Base-by-base conservation (phyloP, 257 asterid genomes). In the Salvia splendens region DNA sequence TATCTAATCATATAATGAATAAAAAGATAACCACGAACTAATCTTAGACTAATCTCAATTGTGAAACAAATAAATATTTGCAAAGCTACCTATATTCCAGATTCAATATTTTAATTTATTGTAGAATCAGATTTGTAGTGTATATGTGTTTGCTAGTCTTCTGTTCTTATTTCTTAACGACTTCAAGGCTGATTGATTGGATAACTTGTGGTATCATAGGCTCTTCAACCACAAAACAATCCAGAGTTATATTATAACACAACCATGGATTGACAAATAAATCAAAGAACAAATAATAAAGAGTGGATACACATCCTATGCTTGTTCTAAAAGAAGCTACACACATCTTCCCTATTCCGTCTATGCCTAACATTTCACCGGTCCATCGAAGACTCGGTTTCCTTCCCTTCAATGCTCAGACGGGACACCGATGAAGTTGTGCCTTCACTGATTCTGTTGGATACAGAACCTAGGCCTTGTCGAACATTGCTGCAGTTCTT, bases 381-480 rank as follows among this genome's bases (percentile, higher is more conserved):
- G 35, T 75, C 83, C 32, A 81, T 72, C 55, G 57, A 79, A 10
- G 68, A 62, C 73, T 65, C 85, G 2, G 61, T 58, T 35, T 76
- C 86, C 78, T 73, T 75, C 61, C 76, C 81, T 71, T 78, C 80
- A 14, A 69, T 14, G 58, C 86, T 79, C 75, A 76, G 49, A 47
- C 82, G 82, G 32, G 83, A 69, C 1, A 33, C 40, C 9, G 61
- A 30, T 12, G 61, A 12, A 12, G 40, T 14, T 0, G 72, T 56
- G 59, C 77, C 83, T 42, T 82, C 86, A 9, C 50, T 24, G 43
- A 66, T 73, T 74, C 82, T 84, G 69, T 65, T 84, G 3, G 93
- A 81, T 70, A 79, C 60, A 10, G 95, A 78, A 68, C 86, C 86
- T 5, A 71, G 15, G 12, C 86, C 82, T 49, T 84, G 91, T 12